Evolutionary conservation across 306 rosid genomes (phyloP).

Genomic region (Rosa multiflora): DNA sequence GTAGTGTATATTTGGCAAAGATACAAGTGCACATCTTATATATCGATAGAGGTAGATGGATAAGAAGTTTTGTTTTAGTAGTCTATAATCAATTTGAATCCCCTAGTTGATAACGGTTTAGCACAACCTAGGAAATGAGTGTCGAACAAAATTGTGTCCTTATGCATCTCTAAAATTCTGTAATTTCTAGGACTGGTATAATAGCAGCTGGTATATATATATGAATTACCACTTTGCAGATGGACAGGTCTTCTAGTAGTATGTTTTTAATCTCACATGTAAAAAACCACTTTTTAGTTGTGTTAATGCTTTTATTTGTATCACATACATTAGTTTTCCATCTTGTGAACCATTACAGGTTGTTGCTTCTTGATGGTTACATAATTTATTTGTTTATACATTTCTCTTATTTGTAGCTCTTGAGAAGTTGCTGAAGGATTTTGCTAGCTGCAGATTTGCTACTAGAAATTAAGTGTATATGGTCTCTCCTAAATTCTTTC

Average conservation of each 20-base stretch:
- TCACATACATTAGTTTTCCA: not conserved
- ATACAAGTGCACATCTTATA: not conserved
- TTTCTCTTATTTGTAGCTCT: constrained; percentile 37
- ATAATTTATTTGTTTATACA: not conserved
- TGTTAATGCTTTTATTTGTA: not conserved
- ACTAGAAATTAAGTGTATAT: constrained; percentile 38
- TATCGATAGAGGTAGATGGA: not conserved
- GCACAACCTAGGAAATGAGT: not conserved
- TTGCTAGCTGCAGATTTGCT: constrained; percentile 31
- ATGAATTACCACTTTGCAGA: not conserved
- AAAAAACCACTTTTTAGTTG: not conserved
- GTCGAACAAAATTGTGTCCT: not conserved
- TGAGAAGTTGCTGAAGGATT: constrained; percentile 42
- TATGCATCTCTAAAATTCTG: not conserved
- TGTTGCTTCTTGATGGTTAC: not conserved
- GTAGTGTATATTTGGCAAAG: not conserved
- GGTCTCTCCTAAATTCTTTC: constrained; percentile 26
- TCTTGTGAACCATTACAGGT: not conserved
- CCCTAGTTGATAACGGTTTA: not conserved
- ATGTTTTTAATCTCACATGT: not conserved
- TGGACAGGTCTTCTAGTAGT: not conserved
- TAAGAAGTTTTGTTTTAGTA: not conserved
- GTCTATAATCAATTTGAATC: not conserved
- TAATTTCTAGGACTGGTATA: not conserved
- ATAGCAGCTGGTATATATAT: not conserved